Base-by-base conservation (phyloP, 192 early-diverging fungal genomes). In the Polychytrium aggregatum region DNA sequence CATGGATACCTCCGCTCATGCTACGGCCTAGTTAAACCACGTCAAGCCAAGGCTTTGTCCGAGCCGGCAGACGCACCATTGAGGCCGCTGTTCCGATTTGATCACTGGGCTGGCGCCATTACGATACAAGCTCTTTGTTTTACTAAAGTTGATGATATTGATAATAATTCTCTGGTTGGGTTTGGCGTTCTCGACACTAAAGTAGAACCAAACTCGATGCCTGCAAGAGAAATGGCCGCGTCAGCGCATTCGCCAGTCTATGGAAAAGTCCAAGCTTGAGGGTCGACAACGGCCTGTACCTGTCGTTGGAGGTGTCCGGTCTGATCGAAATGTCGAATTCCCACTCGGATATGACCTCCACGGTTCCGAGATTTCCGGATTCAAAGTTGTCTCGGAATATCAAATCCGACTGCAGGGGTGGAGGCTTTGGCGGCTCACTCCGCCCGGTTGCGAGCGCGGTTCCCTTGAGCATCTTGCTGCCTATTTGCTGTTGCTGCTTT, bases 131-230 rank as follows among this genome's bases (percentile, higher is more conserved):
- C 11, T 47, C 18, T 47, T 47, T 7, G 25, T 30, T 30, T 47
- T 47, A 24, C 46, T 47, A 25, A 47, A 47, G 26, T 47, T 47
- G 7, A 47, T 40, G 46, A 47, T 14, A 24, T 47, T 47, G 9
- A 47, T 13, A 34, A 47, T 47, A 7, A 47, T 24, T 14, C 36
- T 14, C 7, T 47, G 46, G 31, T 13, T 17, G 29, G 46, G 25
- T 36, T 47, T 7, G 36, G 46, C 26, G 46, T 36, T 36, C 11
- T 9, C 8, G 36, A 47, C 26, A 8, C n/a, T 7, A 30, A 47
- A 47, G 36, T 47, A 30, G 36, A 47, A 47, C 46, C 46, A 47
- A 7, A 47, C 46, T 7, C 46, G 10, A 18, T 47, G 46, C 25
- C 46, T 47, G 29, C 7, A 44, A 13, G 20, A 25, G 10, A 11